phyloP scores from a whole-genome alignment of 371 early-diverging fungal species.

The Actinomortierella wolfii region DNA sequence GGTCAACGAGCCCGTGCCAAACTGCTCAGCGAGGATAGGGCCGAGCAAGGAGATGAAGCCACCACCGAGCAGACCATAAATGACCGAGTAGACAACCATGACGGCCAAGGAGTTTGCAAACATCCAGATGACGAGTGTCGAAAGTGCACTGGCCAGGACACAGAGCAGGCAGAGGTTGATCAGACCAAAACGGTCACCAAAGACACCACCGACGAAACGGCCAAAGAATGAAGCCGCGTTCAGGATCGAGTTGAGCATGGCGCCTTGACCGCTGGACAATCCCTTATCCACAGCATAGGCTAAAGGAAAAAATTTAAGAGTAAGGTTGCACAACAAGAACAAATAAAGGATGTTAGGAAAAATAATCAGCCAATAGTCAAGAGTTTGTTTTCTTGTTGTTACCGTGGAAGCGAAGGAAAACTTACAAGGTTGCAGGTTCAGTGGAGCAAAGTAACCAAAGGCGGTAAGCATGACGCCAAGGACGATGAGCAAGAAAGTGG shows the following conservation, averaged over 20 bases:
- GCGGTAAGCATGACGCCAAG: conserved; percentile 48
- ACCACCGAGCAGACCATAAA: conserved; percentile 55
- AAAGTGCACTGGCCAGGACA: conserved; percentile 47
- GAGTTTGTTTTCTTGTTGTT: neutral
- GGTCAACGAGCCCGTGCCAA: conserved; percentile 42
- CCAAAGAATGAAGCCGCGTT: conserved; percentile 59
- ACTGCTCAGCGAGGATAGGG: conserved; percentile 48
- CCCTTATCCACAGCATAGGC: conserved; percentile 45
- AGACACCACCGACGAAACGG: conserved; percentile 46
- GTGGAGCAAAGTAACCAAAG: conserved; percentile 41
- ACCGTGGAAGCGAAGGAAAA: neutral
- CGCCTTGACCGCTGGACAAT: conserved; percentile 30
- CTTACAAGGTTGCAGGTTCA: conserved; percentile 45
- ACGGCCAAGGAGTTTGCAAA: conserved; percentile 53
- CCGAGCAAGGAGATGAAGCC: conserved; percentile 54
- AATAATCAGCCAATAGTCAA: neutral
- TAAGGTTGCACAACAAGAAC: conserved; percentile 31
- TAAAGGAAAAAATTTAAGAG: conserved; percentile 30
- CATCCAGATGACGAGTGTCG: conserved; percentile 68
- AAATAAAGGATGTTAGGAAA: neutral
- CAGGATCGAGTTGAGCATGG: conserved; percentile 51
- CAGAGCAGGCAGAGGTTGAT: conserved; percentile 54
- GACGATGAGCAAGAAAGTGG: conserved; percentile 41
- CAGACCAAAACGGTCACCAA: conserved; percentile 50
- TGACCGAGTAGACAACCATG: conserved; percentile 52